Percentiles rank a stretch among this genome's conserved stretches.
phyloP scores from a whole-genome alignment of 768 basidiomycete species.

The Neoboletus magnificus region DNA sequence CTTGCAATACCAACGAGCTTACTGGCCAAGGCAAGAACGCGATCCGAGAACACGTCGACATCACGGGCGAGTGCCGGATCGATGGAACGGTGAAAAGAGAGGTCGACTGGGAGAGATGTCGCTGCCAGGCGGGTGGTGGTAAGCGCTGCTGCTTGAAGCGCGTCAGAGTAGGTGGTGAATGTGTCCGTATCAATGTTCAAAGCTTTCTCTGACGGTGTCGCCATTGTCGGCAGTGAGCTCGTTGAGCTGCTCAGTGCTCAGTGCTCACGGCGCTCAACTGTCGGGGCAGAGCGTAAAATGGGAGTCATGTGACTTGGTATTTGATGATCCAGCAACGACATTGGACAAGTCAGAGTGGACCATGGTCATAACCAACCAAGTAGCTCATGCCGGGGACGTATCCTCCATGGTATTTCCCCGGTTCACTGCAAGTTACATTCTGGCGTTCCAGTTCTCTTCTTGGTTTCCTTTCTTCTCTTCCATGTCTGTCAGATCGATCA shows the following conservation, averaged over 20 bases:
- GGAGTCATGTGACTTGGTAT: constrained; percentile 7
- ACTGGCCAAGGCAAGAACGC: constrained; percentile 66
- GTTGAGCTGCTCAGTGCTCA: not conserved
- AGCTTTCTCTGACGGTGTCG: not conserved
- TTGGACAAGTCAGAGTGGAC: no score
- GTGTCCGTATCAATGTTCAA: constrained; percentile 20
- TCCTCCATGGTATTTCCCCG: constrained; percentile 44
- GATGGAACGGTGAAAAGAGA: constrained; percentile 88
- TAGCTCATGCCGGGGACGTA: not conserved
- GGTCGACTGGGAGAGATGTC: constrained; percentile 61
- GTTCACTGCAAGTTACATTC: constrained; percentile 49
- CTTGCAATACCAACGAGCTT: constrained; percentile 53
- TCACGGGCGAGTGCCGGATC: constrained; percentile 65
- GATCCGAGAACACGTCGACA: constrained; percentile 65
- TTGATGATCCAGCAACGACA: no score
- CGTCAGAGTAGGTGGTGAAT: constrained; percentile 54
- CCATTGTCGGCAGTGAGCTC: constrained; percentile 11
- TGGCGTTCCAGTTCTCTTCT: constrained; percentile 76
- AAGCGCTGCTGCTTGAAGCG: constrained; percentile 59
- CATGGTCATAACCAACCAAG: not conserved
- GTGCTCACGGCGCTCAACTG: no score
- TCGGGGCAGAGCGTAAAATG: not conserved
- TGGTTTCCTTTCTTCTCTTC: constrained; percentile 76
- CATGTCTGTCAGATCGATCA: constrained; percentile 66
- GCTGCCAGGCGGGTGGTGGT: constrained; percentile 61